A percentile compares a stretch with the other conserved stretches of the same genome.
Evolutionary conservation across 2,329 filamentous ascomycete genomes (phyloP).

Genomic region (Aureobasidium subglaciale): DNA sequence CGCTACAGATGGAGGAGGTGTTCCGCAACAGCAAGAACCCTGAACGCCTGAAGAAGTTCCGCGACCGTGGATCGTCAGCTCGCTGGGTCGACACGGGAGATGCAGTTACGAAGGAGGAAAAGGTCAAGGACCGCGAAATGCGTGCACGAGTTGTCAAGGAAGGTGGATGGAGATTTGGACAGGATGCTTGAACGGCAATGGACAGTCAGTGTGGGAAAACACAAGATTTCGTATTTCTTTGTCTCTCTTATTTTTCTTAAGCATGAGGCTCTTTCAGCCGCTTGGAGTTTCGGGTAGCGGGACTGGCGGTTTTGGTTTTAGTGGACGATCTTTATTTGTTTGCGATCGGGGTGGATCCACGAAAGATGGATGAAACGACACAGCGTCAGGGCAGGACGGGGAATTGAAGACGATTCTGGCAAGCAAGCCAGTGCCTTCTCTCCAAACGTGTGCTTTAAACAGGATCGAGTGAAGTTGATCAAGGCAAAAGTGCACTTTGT

Average conservation of each 20-base stretch:
- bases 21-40: slow-evolving; percentile 71
- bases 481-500: background rate
- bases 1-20: slow-evolving; percentile 92
- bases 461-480: background rate
- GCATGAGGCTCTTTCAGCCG: background rate
- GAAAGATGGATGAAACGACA: background rate
- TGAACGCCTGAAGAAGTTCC: slow-evolving; percentile 77
- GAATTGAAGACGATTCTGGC: background rate
- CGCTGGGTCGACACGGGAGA: slow-evolving; percentile 77
- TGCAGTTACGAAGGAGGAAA: slow-evolving; percentile 78
- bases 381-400: background rate
- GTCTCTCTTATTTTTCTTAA: background rate
- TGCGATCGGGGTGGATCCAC: background rate
- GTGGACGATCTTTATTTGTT: slow-evolving; percentile 12
- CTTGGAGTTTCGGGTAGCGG: slow-evolving; percentile 5
- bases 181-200: slow-evolving; percentile 6
- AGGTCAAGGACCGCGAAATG: slow-evolving; percentile 69
- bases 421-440: background rate
- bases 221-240: slow-evolving; percentile 10
- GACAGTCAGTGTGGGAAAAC: background rate
- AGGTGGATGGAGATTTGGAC: slow-evolving; percentile 70
- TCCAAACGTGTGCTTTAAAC: background rate
- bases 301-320: background rate
- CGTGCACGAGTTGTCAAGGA: slow-evolving; percentile 73
- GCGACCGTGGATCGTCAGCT: slow-evolving; percentile 84